A percentile compares a stretch with the other conserved stretches of the same genome.
Conservation (phyloP, 805 yeast genomes). For the Hanseniaspora hatyaiensis region DNA sequence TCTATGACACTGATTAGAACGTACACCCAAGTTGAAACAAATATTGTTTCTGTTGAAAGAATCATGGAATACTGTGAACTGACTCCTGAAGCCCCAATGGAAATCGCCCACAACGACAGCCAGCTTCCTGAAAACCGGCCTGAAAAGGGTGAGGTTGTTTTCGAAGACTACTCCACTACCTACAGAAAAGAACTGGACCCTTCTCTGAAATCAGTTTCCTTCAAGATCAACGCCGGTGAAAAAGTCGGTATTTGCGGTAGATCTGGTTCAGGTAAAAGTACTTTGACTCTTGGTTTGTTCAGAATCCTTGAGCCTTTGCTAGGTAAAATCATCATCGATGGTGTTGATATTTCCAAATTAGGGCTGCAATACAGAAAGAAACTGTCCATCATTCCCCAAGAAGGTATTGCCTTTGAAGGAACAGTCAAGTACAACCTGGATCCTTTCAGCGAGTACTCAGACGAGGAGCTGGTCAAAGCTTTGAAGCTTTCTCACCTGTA, state of each 20-base stretch:
- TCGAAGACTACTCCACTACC: constrained; percentile 44
- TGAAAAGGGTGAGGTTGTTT: constrained; percentile 37
- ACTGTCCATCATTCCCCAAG: constrained; percentile 57
- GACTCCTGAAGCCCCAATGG: constrained; percentile 37
- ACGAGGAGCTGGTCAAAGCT: constrained; percentile 46
- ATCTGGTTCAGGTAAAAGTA: constrained; percentile 67
- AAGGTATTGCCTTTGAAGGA: constrained; percentile 58
- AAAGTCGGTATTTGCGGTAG: constrained; percentile 67
- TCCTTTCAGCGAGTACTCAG: constrained; percentile 42
- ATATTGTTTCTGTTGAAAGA: constrained; percentile 57
- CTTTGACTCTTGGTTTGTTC: constrained; percentile 49
- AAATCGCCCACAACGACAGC: constrained; percentile 39
- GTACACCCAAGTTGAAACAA: constrained; percentile 53
- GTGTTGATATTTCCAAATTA: constrained; percentile 38
- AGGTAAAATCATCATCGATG: constrained; percentile 48
- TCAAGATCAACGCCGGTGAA: constrained; percentile 42
- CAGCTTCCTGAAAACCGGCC: constrained; percentile 41
- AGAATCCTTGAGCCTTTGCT: constrained; percentile 47
- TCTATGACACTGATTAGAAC: constrained; percentile 47
- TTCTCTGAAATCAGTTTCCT: constrained; percentile 39
- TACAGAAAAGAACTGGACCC: constrained; percentile 51
- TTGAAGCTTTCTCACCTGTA: constrained; percentile 49
- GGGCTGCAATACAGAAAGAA: constrained; percentile 44
- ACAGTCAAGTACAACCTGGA: constrained; percentile 50
- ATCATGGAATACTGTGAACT: constrained; percentile 47